Evolutionary conservation across 1,284 basidiomycete species (phyloP).

Genomic region (Sanghuangporus weigelae): DNA sequence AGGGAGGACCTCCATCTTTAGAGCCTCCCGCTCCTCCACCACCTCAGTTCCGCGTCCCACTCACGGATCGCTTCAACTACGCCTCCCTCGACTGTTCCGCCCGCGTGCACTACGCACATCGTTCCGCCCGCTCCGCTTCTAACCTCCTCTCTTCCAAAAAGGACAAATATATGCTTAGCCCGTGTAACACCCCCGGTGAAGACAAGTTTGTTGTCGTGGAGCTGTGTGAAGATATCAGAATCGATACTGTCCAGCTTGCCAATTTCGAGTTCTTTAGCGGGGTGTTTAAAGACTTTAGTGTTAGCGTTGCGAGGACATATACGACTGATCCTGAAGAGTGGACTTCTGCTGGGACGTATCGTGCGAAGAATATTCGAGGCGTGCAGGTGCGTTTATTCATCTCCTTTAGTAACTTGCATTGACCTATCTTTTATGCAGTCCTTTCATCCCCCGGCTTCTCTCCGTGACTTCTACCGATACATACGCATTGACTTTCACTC

Average conservation of each 20-base stretch:
- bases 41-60: constrained; percentile 61
- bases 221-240: constrained; percentile 94
- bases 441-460: constrained; percentile 67
- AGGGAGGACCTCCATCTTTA: constrained; percentile 17
- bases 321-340: constrained; percentile 62
- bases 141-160: constrained; percentile 87
- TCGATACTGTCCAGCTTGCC: constrained; percentile 93
- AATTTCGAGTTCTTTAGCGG: constrained; percentile 99
- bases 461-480: constrained; percentile 85
- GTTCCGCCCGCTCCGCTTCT: constrained; percentile 75
- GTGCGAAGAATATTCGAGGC: constrained; percentile 87
- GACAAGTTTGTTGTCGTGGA: constrained; percentile 91
- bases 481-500: constrained; percentile 93
- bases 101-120: constrained; percentile 49
- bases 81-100: constrained; percentile 59
- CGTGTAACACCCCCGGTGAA: constrained; percentile 58
- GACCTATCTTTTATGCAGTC: constrained; percentile 39
- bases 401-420: constrained; percentile 5
- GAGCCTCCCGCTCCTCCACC: constrained; percentile 29
- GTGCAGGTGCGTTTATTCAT: constrained; percentile 63
- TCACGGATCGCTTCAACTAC: constrained; percentile 60
- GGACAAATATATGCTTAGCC: constrained; percentile 96
- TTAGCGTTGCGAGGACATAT: constrained; percentile 80
- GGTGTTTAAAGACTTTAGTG: constrained; percentile 87
- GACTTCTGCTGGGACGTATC: constrained; percentile 71